Evolutionary conservation across 371 early-diverging fungal genomes (phyloP).

Genomic region (Apophysomyces trapeziformis): DNA sequence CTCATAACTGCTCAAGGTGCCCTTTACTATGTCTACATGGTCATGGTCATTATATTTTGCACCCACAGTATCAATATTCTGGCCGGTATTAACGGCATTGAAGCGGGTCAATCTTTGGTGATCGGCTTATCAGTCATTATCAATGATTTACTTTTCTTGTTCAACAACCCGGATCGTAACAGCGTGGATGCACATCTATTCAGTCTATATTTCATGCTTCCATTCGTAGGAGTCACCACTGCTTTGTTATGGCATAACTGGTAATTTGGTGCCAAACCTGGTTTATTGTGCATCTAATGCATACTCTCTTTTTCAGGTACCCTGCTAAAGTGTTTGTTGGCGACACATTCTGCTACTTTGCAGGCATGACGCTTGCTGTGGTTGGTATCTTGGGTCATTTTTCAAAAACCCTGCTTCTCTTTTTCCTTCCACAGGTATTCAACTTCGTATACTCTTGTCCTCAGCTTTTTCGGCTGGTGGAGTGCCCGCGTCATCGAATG

Average conservation of each 20-base stretch:
- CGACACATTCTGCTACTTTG: conserved; percentile 97
- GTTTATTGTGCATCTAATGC: background rate
- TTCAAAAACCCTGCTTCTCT: conserved; percentile 90
- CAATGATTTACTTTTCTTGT: conserved; percentile 77
- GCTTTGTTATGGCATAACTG: conserved; percentile 87
- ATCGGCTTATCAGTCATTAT: conserved; percentile 84
- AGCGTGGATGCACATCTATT: conserved; percentile 79
- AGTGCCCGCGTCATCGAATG: conserved; percentile 98
- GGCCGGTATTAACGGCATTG: conserved; percentile 98
- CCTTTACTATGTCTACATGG: conserved; percentile 94
- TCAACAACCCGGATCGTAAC: conserved; percentile 47
- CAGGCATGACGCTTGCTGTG: conserved; percentile 98
- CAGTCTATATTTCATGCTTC: conserved; percentile 88
- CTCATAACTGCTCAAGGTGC: conserved; percentile 52
- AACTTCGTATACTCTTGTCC: conserved; percentile 96
- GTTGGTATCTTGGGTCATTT: conserved; percentile 94
- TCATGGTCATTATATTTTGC: conserved; percentile 87
- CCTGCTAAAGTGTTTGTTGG: conserved; percentile 97
- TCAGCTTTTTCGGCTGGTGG: conserved; percentile 92
- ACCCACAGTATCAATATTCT: conserved; percentile 98
- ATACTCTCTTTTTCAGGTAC: conserved; percentile 47
- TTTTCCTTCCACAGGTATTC: conserved; percentile 95
- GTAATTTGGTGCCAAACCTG: conserved; percentile 41
- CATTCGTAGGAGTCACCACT: conserved; percentile 85
- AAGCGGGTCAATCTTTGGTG: conserved; percentile 91